These are phyloP conservation scores for Asterophora lycoperdoides DNA, from an alignment of 768 basidiomycete genomes.

Conservation along the genomic window DNA sequence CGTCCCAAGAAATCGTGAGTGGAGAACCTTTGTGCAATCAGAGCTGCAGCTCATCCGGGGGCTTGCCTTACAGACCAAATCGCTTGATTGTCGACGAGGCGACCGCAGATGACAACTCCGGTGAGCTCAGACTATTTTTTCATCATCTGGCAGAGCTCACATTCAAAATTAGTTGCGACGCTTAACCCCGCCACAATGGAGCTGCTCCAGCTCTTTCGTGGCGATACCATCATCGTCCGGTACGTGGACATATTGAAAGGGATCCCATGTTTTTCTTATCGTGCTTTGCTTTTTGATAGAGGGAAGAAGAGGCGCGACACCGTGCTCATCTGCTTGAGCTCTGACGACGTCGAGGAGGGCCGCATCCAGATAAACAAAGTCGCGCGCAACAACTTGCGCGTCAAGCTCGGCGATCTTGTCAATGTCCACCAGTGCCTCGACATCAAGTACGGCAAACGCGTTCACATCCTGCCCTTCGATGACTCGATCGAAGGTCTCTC, in stretches of 20 bases:
- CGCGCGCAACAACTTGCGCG: conserved; percentile 97
- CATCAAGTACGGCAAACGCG: conserved; percentile 98
- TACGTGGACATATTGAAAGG: conserved; percentile 29
- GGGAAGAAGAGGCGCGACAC: conserved; percentile 98
- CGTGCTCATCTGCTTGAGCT: conserved; percentile 92
- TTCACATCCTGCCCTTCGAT: conserved; percentile 96
- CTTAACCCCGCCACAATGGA: conserved; percentile 92
- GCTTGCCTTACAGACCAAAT: conserved; percentile 66
- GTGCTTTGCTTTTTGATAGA: conserved; percentile 33
- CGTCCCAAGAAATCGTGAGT: conserved; percentile 97
- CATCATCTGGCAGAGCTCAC: background rate
- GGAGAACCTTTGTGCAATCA: conserved; percentile 3
- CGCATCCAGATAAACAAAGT: conserved; percentile 99
- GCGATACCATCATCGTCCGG: conserved; percentile 95
- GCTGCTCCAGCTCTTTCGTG: conserved; percentile 85
- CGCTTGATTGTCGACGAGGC: conserved; percentile 97
- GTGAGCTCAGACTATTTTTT: conserved; percentile 34
- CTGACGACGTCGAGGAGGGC: conserved; percentile 96
- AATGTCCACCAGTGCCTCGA: conserved; percentile 95
- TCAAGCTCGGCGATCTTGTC: conserved; percentile 95
- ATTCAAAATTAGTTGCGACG: conserved; percentile 12
- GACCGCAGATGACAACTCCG: conserved; percentile 92
- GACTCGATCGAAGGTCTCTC: conserved; percentile 97
- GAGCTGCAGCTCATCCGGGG: conserved; percentile 17
- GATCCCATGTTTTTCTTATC: background rate